Evolutionary conservation across 495 filamentous ascomycete genomes (phyloP).

Genomic region (Annulohypoxylon moriforme): DNA sequence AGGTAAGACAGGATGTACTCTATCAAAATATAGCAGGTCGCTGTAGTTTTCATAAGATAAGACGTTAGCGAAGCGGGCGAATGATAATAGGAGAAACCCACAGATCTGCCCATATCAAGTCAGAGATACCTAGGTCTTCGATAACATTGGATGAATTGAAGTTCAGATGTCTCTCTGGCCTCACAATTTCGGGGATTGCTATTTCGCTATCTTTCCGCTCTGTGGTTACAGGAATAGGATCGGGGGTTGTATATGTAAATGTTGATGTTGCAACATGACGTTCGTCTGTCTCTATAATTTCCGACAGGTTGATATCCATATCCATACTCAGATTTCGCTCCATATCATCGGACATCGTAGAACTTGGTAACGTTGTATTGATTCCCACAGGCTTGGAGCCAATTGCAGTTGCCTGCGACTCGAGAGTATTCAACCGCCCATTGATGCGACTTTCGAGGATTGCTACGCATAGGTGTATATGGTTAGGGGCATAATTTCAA

Average conservation of each 20-base stretch:
- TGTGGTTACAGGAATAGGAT: not conserved
- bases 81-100: not conserved
- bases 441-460: not conserved
- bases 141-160: not conserved
- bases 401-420: not conserved
- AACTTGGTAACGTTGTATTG: not conserved
- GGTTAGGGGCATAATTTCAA: not conserved
- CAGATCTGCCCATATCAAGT: conserved; percentile 7
- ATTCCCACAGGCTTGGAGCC: not conserved
- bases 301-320: conserved; percentile 1
- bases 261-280: not conserved
- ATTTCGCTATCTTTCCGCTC: not conserved
- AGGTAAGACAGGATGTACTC: not conserved
- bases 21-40: conserved; percentile 2
- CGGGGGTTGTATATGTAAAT: not conserved
- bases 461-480: not conserved
- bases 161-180: not conserved
- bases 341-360: not conserved
- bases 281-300: not conserved
- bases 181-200: not conserved
- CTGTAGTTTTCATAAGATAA: not conserved
- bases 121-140: not conserved
- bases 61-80: not conserved
- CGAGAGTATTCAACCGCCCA: not conserved
- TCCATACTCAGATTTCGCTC: not conserved